Evolutionary conservation across 345 rosid species (phyloP), one percentile per base, ranked within the genome.

Genomic region (Noccaea caerulescens): DNA sequence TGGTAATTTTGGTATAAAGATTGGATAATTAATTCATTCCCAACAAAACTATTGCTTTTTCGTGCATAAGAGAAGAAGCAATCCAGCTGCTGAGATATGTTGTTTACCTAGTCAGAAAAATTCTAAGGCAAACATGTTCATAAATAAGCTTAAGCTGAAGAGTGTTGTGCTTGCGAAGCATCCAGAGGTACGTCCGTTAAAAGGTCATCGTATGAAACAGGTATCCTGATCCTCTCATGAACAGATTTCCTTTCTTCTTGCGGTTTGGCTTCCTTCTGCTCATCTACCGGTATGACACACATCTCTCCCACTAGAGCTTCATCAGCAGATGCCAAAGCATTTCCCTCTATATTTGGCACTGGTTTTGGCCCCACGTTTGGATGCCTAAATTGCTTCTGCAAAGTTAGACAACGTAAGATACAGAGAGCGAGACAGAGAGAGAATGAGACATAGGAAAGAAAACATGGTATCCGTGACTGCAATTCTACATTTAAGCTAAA

Each of bases 351-450:
- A 41, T 72, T 78, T 60, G 55, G 68, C 45, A 44, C 71, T 9
- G 72, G 77, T 39, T 56, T 80, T 55, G 56, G 85, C 38, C 63
- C 64, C 0, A 76, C 58, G 64, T 79, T 79, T 60, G 77, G 87
- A 13, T 83, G 76, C 85, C 81, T 88, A 63, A 94, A 94, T 77
- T 91, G 99, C 76, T 87, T 91, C 98, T 94, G 95, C 80, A 79
- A 54, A 11, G 47, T 57, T 58, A 10, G 8, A 56, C 1, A 47
- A 11, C n/a, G 33, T 46, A 20, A 63, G 53, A 62, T 4, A 71
- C 1, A 52, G 49, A 39, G 59, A 38, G 18, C 18, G 18, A 16
- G 18, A 16, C 16, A 52, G 10, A 30, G 12, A 63, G 47, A 50
- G 6, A 25, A 25, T 25, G 3, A 25, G 27, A 25, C 5, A 7